Conservation (phyloP, 495 filamentous ascomycete genomes). For the Extremus antarcticus region DNA sequence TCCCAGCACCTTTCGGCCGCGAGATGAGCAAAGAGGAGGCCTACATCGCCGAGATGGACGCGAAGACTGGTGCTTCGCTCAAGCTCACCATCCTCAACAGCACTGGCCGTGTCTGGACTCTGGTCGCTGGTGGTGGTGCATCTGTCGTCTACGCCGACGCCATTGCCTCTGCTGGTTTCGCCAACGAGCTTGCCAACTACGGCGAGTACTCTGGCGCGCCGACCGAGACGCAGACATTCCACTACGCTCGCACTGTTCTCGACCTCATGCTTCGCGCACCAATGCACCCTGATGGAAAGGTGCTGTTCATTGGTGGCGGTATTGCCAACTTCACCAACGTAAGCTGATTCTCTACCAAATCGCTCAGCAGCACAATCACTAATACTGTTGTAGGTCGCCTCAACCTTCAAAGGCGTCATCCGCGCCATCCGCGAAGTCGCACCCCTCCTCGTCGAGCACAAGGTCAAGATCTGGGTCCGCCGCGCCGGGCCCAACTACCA, state of each 20-base stretch:
- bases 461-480: conserved; percentile 97
- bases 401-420: conserved; percentile 99
- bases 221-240: conserved; percentile 95
- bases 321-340: conserved; percentile 99
- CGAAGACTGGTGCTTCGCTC: conserved; percentile 97
- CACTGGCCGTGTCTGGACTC: conserved; percentile 87
- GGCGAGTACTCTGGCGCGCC: conserved; percentile 99
- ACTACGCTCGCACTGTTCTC: conserved; percentile 92
- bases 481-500: conserved; percentile 99
- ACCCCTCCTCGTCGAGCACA: conserved; percentile 81
- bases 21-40: conserved; percentile 97
- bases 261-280: conserved; percentile 97
- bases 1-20: conserved; percentile 96
- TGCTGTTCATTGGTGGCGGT: conserved; percentile 98
- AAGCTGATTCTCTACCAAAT: conserved; percentile 12
- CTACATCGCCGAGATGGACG: conserved; percentile 95
- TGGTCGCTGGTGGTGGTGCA: conserved; percentile 98
- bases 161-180: conserved; percentile 92
- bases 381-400: conserved; percentile 63
- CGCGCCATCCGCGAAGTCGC: conserved; percentile 88
- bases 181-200: conserved; percentile 96
- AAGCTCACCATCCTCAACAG: conserved; percentile 95
- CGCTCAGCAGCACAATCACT: conserved; percentile 40
- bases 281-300: conserved; percentile 77
- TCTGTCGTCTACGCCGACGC: conserved; percentile 98